These are phyloP conservation scores for Antitrichia curtipendula DNA, from an alignment of 225 moss, liverwort and hornwort genomes.

Conservation along the genomic window DNA sequence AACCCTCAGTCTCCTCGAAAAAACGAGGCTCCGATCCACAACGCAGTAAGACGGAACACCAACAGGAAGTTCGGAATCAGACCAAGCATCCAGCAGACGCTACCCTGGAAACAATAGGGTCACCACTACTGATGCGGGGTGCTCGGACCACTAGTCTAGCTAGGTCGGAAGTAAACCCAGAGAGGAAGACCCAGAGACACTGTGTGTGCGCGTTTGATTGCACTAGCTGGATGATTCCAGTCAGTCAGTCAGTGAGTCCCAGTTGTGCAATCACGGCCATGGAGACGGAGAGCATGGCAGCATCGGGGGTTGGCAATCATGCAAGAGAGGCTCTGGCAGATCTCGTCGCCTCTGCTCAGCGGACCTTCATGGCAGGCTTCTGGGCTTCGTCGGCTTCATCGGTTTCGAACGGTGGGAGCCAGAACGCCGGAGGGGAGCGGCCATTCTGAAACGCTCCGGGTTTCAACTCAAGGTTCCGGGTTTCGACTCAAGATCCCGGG, in stretches of 20 bases:
- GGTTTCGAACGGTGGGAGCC: not conserved
- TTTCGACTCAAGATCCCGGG: no score
- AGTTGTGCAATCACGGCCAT: not conserved
- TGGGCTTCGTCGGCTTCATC: not conserved
- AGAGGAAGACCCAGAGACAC: not conserved
- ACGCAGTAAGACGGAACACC: not conserved
- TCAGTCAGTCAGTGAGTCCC: not conserved
- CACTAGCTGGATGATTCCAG: not conserved
- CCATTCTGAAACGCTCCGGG: not conserved
- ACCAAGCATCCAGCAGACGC: not conserved
- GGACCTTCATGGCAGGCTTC: not conserved
- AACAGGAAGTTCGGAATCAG: not conserved
- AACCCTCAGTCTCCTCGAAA: not conserved
- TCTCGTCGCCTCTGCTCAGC: not conserved
- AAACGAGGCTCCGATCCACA: not conserved
- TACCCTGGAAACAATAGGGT: not conserved
- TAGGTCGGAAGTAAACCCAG: not conserved
- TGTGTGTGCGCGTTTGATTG: not conserved
- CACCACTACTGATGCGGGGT: not conserved
- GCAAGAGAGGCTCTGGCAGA: not conserved
- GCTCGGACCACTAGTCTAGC: not conserved
- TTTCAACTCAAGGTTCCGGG: not conserved
- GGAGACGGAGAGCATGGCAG: not conserved
- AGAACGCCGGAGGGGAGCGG: not conserved
- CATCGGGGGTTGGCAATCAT: not conserved